phyloP scores from a whole-genome alignment of 2,329 filamentous ascomycete species.

The Periglandula ipomoeae region DNA sequence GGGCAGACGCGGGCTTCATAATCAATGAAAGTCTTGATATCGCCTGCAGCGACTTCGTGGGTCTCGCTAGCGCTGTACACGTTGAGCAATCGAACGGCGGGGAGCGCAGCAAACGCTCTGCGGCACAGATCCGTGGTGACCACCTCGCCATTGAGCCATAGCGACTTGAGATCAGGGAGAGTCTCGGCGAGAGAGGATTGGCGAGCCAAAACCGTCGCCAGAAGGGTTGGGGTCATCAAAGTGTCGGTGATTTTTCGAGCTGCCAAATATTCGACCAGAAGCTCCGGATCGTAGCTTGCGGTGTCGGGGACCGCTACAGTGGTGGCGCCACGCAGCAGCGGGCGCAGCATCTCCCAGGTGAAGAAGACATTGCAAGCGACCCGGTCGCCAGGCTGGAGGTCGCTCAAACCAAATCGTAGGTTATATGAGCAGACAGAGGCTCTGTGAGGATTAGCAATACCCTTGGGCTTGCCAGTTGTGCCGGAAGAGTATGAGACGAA shows the following conservation, averaged over 20 bases:
- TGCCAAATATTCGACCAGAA: constrained; percentile 61
- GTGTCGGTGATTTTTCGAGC: constrained; percentile 65
- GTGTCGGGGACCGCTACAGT: constrained; percentile 68
- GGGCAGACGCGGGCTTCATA: constrained; percentile 59
- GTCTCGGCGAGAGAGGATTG: constrained; percentile 55
- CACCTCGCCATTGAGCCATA: constrained; percentile 79
- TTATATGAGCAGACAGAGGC: constrained; percentile 68
- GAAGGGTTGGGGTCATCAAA: constrained; percentile 72
- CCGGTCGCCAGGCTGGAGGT: constrained; percentile 61
- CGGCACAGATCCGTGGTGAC: constrained; percentile 69
- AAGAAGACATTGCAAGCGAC: constrained; percentile 88
- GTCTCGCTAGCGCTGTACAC: constrained; percentile 79
- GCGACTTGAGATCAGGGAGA: constrained; percentile 56
- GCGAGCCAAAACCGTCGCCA: constrained; percentile 63
- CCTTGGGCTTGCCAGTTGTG: constrained; percentile 71
- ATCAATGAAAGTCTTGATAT: constrained; percentile 59
- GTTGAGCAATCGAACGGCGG: constrained; percentile 62
- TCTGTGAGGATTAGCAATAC: constrained; percentile 70
- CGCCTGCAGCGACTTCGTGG: constrained; percentile 69
- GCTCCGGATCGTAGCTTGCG: constrained; percentile 66
- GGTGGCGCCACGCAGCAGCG: constrained; percentile 65
- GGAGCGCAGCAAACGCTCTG: constrained; percentile 57
- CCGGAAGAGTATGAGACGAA: constrained; percentile 79
- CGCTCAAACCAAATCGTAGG: constrained; percentile 59
- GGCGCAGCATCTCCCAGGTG: constrained; percentile 75